phyloP scores from a whole-genome alignment of 2,329 filamentous ascomycete species.

The Colletotrichum nymphaeae region DNA sequence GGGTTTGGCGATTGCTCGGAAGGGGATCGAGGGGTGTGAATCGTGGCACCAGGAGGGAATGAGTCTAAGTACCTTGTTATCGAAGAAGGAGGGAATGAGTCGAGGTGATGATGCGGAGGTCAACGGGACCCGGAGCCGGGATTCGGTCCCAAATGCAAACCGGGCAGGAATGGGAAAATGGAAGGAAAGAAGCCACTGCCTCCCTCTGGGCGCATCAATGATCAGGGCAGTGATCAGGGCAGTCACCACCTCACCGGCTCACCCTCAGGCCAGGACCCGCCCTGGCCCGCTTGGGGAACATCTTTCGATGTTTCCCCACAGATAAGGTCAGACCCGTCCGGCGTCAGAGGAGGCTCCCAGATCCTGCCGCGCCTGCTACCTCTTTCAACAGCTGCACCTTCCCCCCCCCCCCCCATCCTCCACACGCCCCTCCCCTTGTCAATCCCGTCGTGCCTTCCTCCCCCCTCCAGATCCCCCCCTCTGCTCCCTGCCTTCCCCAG shows the following conservation, averaged over 20 bases:
- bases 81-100: background rate
- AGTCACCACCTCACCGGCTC: background rate
- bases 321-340: conserved; percentile 26
- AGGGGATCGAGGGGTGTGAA: background rate
- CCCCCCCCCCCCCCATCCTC: background rate
- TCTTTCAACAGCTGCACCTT: conserved; percentile 5
- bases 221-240: background rate
- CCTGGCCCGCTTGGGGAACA: conserved; percentile 17
- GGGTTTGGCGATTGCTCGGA: conserved; percentile 4
- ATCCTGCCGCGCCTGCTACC: background rate
- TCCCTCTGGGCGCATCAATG: background rate
- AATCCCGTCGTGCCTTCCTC: background rate
- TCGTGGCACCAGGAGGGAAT: background rate
- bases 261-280: conserved; percentile 3
- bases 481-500: background rate
- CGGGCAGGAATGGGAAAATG: background rate
- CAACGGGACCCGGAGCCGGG: background rate
- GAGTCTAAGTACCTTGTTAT: too few species aligned
- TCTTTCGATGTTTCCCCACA: conserved; percentile 35
- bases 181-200: background rate
- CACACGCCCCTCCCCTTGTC: conserved; percentile 1
- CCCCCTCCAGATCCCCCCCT: conserved; percentile 7
- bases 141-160: background rate
- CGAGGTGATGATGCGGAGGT: background rate
- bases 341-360: background rate